Evolutionary conservation across 352 stramenopile genomes (phyloP).

Genomic region (Phytophthora cryptogea): DNA sequence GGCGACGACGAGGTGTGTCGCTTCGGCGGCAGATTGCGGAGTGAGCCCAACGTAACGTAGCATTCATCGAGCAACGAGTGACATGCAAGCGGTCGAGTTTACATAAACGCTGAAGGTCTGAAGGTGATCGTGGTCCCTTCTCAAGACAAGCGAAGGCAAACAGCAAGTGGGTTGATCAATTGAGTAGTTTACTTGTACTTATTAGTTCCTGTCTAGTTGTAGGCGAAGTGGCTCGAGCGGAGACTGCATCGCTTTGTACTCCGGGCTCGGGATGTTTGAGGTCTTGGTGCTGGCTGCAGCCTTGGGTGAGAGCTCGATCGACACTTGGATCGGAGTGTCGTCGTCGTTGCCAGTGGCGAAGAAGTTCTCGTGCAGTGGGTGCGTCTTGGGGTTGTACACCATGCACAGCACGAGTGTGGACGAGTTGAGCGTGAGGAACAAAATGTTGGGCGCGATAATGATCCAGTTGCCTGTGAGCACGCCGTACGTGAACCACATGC

Average conservation of each 20-base stretch:
- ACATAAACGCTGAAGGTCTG: slow-evolving; percentile 5
- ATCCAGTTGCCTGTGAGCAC: slow-evolving; percentile 28
- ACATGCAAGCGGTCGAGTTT: slow-evolving; percentile 10
- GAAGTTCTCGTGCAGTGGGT: slow-evolving; percentile 2
- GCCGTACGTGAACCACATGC: slow-evolving; percentile 31
- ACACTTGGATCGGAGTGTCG: background rate
- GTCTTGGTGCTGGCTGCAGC: background rate
- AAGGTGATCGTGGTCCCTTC: background rate
- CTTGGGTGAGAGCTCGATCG: slow-evolving; percentile 1
- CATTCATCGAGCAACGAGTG: slow-evolving; percentile 7
- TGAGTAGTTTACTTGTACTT: background rate
- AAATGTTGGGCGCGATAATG: slow-evolving; percentile 25
- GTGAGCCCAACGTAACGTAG: slow-evolving; percentile 17
- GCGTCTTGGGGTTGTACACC: slow-evolving; percentile 24
- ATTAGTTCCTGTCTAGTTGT: slow-evolving; percentile 2
- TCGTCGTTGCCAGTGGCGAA: background rate
- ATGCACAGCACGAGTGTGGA: slow-evolving; percentile 25
- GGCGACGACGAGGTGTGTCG: background rate
- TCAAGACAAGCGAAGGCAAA: too few species aligned
- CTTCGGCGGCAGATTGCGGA: slow-evolving; percentile 2
- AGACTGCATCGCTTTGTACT: slow-evolving; percentile 2
- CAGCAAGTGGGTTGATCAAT: too few species aligned
- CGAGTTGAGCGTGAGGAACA: slow-evolving; percentile 21
- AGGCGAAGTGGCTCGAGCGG: background rate
- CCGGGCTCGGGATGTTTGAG: background rate